A percentile compares a stretch with the other conserved stretches of the same genome.
phyloP scores from a whole-genome alignment of 2,329 filamentous ascomycete species.

The Aspergillus texensis region DNA sequence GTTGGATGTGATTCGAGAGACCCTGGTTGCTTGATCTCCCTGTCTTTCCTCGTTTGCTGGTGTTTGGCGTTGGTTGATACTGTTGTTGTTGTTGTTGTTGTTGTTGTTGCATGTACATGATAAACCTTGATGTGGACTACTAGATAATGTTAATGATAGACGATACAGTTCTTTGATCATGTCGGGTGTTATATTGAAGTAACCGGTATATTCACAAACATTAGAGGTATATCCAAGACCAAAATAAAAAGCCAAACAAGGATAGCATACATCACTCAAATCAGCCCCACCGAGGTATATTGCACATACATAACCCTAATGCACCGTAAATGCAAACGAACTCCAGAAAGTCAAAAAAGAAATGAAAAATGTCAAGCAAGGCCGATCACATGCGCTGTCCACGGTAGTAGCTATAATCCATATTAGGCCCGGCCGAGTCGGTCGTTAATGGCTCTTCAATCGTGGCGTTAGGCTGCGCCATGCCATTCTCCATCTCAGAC shows the following conservation, averaged over 20 bases:
- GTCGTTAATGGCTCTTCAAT: slow-evolving; percentile 42
- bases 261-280: neutral
- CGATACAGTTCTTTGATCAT: neutral
- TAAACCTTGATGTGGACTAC: neutral
- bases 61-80: slow-evolving; percentile 1
- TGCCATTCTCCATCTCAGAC: slow-evolving; percentile 17
- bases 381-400: slow-evolving; percentile 28
- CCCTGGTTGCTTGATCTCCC: slow-evolving; percentile 27
- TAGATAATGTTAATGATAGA: slow-evolving; percentile 14
- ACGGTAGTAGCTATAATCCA: slow-evolving; percentile 30
- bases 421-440: slow-evolving; percentile 39
- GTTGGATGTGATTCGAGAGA: slow-evolving; percentile 39
- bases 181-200: neutral
- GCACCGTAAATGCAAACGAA: neutral
- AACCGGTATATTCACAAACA: neutral
- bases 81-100: neutral
- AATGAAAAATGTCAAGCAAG: neutral
- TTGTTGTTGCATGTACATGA: neutral
- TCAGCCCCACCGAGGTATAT: slow-evolving; percentile 3
- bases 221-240: neutral
- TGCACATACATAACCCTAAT: slow-evolving; percentile 6
- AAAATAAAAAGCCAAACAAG: neutral
- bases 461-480: slow-evolving; percentile 21
- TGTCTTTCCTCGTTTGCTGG: slow-evolving; percentile 6
- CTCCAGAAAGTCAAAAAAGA: neutral